These are phyloP conservation scores for Colletotrichum incanum DNA, from an alignment of 2,329 filamentous ascomycete species.

Conservation along the genomic window DNA sequence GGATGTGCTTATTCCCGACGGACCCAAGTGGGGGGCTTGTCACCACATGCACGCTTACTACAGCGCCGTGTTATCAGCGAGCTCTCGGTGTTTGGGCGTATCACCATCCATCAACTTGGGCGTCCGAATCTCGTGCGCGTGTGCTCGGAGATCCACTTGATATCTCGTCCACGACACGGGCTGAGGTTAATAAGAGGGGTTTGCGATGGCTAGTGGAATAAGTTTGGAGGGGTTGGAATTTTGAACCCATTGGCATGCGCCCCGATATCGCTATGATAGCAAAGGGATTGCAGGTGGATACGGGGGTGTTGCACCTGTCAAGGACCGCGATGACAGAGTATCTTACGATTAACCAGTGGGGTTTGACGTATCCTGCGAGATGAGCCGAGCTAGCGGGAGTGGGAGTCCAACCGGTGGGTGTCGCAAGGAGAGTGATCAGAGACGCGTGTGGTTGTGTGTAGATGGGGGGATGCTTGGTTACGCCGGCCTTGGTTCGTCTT, in stretches of 20 bases:
- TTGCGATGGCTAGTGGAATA: neutral
- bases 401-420: conserved; percentile 1
- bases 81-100: conserved; percentile 24
- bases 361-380: conserved; percentile 16
- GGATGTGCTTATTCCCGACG: conserved; percentile 32
- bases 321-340: conserved; percentile 27
- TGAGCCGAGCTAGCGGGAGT: conserved; percentile 25
- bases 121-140: neutral
- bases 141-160: neutral
- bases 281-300: neutral
- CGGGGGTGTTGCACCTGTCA: conserved; percentile 10
- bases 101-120: neutral
- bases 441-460: neutral
- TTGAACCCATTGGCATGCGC: too few relatives aligned
- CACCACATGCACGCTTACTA: neutral
- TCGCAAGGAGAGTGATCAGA: neutral
- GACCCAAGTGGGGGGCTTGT: conserved; percentile 20
- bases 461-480: neutral
- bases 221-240: neutral
- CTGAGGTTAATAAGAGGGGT: conserved; percentile 33
- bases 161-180: neutral
- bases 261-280: conserved; percentile 1
- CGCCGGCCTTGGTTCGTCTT: neutral
- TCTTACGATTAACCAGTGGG: conserved; percentile 30
- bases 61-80: conserved; percentile 27